These are phyloP conservation scores for Phytophthora foliorum DNA, from an alignment of 352 stramenopile genomes.

Conservation along the genomic window DNA sequence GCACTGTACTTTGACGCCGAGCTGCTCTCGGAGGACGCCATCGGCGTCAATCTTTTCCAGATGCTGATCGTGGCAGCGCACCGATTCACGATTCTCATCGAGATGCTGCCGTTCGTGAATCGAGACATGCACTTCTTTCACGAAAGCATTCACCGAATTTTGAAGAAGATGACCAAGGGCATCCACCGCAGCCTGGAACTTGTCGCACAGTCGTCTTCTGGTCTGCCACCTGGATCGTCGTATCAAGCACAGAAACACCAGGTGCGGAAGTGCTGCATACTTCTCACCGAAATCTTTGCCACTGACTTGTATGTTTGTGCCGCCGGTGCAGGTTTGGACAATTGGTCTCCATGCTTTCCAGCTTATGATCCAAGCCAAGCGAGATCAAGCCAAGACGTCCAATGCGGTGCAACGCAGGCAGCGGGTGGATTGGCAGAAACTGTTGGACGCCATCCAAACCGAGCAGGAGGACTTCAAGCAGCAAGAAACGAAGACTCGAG, in stretches of 20 bases:
- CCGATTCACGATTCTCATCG: slow-evolving; percentile 60
- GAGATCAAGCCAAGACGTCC: slow-evolving; percentile 12
- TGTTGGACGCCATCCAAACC: slow-evolving; percentile 22
- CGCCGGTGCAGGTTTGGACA: slow-evolving; percentile 47
- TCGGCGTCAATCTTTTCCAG: slow-evolving; percentile 74
- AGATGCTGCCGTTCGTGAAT: slow-evolving; percentile 69
- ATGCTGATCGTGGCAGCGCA: slow-evolving; percentile 56
- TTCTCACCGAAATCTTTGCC: not conserved
- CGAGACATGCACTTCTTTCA: slow-evolving; percentile 54
- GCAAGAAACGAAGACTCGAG: slow-evolving; percentile 12
- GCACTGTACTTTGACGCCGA: slow-evolving; percentile 67
- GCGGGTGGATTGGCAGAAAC: slow-evolving; percentile 30
- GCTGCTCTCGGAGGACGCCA: slow-evolving; percentile 48
- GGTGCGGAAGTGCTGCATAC: slow-evolving; percentile 18
- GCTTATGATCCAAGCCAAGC: slow-evolving; percentile 39
- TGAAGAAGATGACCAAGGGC: slow-evolving; percentile 59
- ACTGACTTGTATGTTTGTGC: not conserved
- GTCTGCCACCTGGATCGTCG: not conserved
- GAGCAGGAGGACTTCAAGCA: slow-evolving; percentile 24
- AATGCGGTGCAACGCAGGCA: slow-evolving; percentile 12
- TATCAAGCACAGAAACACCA: slow-evolving; percentile 34
- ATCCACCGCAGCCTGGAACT: slow-evolving; percentile 51
- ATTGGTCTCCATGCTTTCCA: slow-evolving; percentile 55
- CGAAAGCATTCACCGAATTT: slow-evolving; percentile 36
- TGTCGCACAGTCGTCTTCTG: not conserved